Evolutionary conservation across 2,329 filamentous ascomycete genomes (phyloP).

Genomic region (Botrytis tulipae): DNA sequence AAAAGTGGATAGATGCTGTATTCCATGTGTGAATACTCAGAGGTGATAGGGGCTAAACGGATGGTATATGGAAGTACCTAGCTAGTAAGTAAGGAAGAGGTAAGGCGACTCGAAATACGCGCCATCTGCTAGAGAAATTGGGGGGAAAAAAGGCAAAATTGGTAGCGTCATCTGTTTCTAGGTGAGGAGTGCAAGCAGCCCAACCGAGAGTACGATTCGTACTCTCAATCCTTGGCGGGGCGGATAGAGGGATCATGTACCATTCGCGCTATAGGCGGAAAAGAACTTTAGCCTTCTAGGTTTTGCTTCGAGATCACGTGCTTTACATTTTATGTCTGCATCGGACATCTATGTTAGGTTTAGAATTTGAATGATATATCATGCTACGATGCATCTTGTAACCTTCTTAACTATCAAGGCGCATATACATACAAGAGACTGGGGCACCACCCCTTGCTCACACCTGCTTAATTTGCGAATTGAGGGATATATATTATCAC

Average conservation of each 20-base stretch:
- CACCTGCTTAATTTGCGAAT: neutral
- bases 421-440: neutral
- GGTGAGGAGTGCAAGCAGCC: neutral
- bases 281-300: neutral
- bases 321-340: neutral
- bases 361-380: neutral
- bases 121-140: neutral
- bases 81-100: neutral
- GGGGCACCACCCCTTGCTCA: neutral
- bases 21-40: neutral
- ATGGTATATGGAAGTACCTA: neutral
- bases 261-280: neutral
- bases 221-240: neutral
- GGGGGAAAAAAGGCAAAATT: neutral
- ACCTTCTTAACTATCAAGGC: neutral
- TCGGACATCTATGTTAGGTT: neutral
- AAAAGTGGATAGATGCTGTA: constrained; percentile 7
- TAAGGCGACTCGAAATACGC: constrained; percentile 3
- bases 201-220: neutral
- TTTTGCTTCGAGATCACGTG: neutral
- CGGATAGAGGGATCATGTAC: neutral
- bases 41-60: neutral
- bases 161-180: neutral
- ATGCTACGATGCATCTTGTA: too few relatives aligned
- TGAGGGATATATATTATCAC: neutral